These are phyloP conservation scores for Gleditsia sinensis DNA, from an alignment of 306 rosid genomes.

Conservation along the genomic window DNA sequence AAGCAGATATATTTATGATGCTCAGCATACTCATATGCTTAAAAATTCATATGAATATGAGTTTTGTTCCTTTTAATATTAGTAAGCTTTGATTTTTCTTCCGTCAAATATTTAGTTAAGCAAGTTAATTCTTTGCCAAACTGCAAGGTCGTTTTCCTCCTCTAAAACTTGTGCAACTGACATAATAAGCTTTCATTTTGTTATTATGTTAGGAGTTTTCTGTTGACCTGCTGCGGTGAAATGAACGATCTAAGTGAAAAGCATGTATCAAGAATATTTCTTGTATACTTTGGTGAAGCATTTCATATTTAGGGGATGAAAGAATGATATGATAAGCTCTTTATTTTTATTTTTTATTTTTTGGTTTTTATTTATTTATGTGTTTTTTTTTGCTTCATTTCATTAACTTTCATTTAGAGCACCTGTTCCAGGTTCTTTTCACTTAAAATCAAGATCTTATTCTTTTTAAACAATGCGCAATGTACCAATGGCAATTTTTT, in stretches of 20 bases:
- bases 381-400: neutral
- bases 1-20: too few relatives aligned
- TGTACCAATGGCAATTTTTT: too few relatives aligned
- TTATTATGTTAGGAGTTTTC: neutral
- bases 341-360: neutral
- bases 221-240: neutral
- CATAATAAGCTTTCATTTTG: neutral
- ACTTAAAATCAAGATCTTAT: conserved; percentile 5
- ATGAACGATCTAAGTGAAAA: neutral
- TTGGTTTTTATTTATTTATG: too few relatives aligned
- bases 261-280: neutral
- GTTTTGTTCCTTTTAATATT: neutral
- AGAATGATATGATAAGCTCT: neutral
- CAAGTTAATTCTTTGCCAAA: neutral
- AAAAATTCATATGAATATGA: neutral
- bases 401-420: neutral
- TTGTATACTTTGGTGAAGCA: neutral
- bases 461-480: neutral
- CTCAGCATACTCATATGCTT: neutral
- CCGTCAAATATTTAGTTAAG: neutral
- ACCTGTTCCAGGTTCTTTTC: neutral
- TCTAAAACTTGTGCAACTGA: neutral
- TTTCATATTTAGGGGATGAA: neutral
- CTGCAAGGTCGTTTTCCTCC: neutral
- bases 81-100: neutral